Percentiles rank a stretch among this genome's conserved stretches.
Evolutionary conservation across 2,329 filamentous ascomycete genomes (phyloP).

Genomic region (Cadophora sp.): DNA sequence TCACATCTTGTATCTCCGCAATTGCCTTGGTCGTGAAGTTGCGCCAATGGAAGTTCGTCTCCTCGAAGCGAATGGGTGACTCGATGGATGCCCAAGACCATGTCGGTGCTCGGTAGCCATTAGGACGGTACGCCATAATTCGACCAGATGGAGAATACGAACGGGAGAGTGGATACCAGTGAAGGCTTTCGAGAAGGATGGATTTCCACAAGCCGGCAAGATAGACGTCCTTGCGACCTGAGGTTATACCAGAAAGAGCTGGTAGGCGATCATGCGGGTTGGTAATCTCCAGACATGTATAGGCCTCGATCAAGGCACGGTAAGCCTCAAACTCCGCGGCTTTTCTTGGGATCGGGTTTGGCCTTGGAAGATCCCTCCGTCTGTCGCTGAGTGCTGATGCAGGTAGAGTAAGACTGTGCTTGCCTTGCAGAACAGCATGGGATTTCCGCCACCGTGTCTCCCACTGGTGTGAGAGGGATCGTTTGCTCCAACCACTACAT

Average conservation of each 20-base stretch:
- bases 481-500: background rate
- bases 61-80: background rate
- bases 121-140: slow-evolving; percentile 5
- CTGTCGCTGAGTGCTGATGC: background rate
- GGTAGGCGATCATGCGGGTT: background rate
- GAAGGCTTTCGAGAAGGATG: background rate
- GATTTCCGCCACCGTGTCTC: background rate
- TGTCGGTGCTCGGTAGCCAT: background rate
- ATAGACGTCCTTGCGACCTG: background rate
- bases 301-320: background rate
- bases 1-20: background rate
- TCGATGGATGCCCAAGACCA: background rate
- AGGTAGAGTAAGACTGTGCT: background rate
- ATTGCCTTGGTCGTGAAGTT: background rate
- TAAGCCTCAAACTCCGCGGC: background rate
- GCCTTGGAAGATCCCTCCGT: background rate
- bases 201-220: background rate
- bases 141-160: background rate
- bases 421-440: background rate
- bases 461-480: background rate
- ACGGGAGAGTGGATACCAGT: background rate
- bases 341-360: background rate
- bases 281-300: background rate
- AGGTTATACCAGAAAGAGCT: background rate
- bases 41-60: background rate